These are phyloP conservation scores for Acer yangbiense DNA, from an alignment of 345 rosid genomes.

Conservation along the genomic window DNA sequence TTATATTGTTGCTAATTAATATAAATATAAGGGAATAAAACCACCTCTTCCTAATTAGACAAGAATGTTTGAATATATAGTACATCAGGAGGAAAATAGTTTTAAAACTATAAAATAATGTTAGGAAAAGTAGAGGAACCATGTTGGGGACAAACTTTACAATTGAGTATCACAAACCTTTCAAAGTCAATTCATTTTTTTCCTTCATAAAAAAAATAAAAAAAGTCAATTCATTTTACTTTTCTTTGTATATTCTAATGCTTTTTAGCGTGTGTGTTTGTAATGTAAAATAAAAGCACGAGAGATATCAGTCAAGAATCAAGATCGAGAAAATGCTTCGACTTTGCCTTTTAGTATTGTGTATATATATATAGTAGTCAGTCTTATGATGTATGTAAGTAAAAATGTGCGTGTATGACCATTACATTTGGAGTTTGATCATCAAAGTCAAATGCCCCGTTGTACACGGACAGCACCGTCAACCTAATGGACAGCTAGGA, in stretches of 20 bases:
- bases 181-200: too few species aligned
- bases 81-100: too few species aligned
- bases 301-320: slow-evolving; percentile 3
- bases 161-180: too few species aligned
- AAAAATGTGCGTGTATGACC: not conserved
- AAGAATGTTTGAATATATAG: not conserved
- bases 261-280: slow-evolving; percentile 2
- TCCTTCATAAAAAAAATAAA: too few species aligned
- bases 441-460: not conserved
- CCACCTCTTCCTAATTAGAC: not conserved
- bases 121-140: not conserved
- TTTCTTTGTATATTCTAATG: too few species aligned
- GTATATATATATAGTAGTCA: too few species aligned
- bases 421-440: not conserved
- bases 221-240: too few species aligned
- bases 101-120: too few species aligned
- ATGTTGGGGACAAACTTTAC: not conserved
- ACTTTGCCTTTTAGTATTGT: not conserved
- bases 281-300: not conserved
- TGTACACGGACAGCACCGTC: not conserved
- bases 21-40: too few species aligned
- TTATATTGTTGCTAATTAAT: too few species aligned
- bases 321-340: not conserved
- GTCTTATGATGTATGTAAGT: not conserved
- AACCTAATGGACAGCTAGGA: not conserved